Base-by-base conservation (phyloP, 140 eudicot species). In the Stevia rebaudiana region DNA sequence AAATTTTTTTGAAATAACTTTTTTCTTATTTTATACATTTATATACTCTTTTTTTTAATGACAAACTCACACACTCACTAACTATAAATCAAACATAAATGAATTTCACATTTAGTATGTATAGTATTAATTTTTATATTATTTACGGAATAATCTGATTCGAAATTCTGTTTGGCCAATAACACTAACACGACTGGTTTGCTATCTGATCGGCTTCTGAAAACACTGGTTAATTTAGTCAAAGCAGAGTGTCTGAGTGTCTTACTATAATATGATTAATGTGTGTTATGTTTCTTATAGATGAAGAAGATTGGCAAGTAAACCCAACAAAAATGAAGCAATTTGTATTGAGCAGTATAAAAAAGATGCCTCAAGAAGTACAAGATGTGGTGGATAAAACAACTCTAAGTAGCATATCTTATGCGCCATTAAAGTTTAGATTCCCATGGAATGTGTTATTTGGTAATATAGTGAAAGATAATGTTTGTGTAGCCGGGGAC, bases 401-500 rank as follows among this genome's bases (percentile, higher is more conserved):
- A 0, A 21, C 54, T 18, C 63, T 79, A n/a, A 74, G 68, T 30
- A 67, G 53, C 54, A 72, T 90, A 15, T 79, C 81, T 1, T 74
- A 72, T 37, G 74, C 91, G 23, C 62, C 30, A 8, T 18, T 90
- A 41, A 83, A 78, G 61, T 51, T 80, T 5, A 74, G 95, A 53
- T 35, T 65, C 17, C 98, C 98, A 7, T 87, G 94, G 95, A 72
- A 90, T 24, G 12, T 84, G 11, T 17, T 87, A 31, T 36, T 64
- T 9, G 82, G 83, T 5, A 76, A 76, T 59, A 81, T 84, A 42
- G 76, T 59, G 25, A 82, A 87, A 61, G 68, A 64, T 61, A 84
- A 82, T 48, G 86, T 81, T 54, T 87, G 94, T 73, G 90, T 90
- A 19, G 90, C 82, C 0, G 97, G 97, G 2, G 95, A 90, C 52